These are phyloP conservation scores for Eustoma russellianum DNA, from an alignment of 257 asterid species.

Conservation along the genomic window DNA sequence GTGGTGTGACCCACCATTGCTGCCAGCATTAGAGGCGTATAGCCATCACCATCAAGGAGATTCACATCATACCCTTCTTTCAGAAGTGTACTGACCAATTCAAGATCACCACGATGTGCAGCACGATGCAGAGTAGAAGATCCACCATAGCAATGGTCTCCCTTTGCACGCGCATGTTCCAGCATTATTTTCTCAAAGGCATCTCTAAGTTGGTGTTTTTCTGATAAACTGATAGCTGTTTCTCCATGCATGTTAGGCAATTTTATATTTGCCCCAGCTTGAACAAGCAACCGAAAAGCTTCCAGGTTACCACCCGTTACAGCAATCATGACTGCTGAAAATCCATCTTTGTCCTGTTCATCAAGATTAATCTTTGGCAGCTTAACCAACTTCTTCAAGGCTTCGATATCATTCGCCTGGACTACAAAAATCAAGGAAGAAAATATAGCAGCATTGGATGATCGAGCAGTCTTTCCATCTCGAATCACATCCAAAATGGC, in stretches of 20 bases:
- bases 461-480: constrained; percentile 32
- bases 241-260: constrained; percentile 38
- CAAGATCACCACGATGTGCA: constrained; percentile 24
- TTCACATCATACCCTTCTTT: constrained; percentile 23
- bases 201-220: constrained; percentile 40
- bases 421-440: constrained; percentile 39
- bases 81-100: constrained; percentile 19
- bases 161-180: constrained; percentile 19
- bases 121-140: constrained; percentile 34
- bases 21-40: constrained; percentile 62
- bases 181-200: constrained; percentile 39
- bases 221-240: constrained; percentile 42
- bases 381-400: constrained; percentile 31
- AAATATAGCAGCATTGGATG: constrained; percentile 35
- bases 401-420: constrained; percentile 42
- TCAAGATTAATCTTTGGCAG: constrained; percentile 35
- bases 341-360: constrained; percentile 47
- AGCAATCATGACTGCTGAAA: constrained; percentile 56
- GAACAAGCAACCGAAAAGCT: constrained; percentile 41
- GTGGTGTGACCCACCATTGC: constrained; percentile 35
- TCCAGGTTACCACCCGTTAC: constrained; percentile 45
- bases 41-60: constrained; percentile 36
- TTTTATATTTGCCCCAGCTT: constrained; percentile 45
- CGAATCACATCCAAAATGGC: constrained; percentile 40
- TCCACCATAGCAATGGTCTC: constrained; percentile 13